phyloP scores from a whole-genome alignment of 140 eudicot species.

The Erigeron philadelphicus region DNA sequence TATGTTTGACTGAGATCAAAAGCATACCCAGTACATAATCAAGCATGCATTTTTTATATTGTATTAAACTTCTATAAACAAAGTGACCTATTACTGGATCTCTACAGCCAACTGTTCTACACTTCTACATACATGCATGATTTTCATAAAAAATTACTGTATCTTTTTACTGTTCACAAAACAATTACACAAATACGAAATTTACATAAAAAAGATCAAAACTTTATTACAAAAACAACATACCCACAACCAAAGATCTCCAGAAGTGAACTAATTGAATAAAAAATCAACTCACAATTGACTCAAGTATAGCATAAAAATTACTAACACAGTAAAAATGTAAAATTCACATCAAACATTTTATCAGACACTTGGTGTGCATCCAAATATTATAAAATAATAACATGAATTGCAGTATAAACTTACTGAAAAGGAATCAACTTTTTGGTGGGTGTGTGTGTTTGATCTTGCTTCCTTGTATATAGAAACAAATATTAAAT shows the following conservation, averaged over 20 bases:
- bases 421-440: slow-evolving; percentile 24
- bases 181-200: neutral
- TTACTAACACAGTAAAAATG: neutral
- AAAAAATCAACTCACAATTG: slow-evolving; percentile 23
- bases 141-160: neutral
- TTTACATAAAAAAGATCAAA: neutral
- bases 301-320: neutral
- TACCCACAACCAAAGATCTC: slow-evolving; percentile 23
- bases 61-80: neutral
- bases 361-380: slow-evolving; percentile 22
- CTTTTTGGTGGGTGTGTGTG: slow-evolving; percentile 20
- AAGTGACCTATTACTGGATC: slow-evolving; percentile 12
- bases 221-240: slow-evolving; percentile 5
- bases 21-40: neutral
- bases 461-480: slow-evolving; percentile 15
- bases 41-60: slow-evolving; percentile 7
- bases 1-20: neutral
- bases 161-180: neutral
- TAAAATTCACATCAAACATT: neutral
- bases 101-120: slow-evolving; percentile 4
- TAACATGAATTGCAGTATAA: neutral
- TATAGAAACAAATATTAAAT: neutral
- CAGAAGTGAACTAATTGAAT: slow-evolving; percentile 6
- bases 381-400: slow-evolving; percentile 12
- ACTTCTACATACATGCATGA: neutral